phyloP scores from a whole-genome alignment of 1,284 basidiomycete genomes.

The Boletus smithii region DNA sequence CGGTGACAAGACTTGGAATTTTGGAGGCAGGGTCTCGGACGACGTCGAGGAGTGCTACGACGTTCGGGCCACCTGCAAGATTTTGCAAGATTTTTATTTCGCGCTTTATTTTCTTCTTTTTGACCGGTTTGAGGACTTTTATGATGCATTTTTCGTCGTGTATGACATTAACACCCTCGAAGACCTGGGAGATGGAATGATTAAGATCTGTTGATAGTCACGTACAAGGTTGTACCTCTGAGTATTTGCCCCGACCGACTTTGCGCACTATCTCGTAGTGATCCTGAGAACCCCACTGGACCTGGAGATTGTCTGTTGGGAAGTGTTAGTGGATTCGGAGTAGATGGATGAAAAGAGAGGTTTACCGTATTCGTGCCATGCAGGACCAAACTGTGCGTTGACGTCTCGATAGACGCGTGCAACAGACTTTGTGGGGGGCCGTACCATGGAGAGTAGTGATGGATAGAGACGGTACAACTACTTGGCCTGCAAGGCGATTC shows the following conservation, averaged over 20 bases:
- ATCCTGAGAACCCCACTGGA: slow-evolving; percentile 95
- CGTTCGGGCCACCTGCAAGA: slow-evolving; percentile 92
- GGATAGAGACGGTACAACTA: slow-evolving; percentile 1
- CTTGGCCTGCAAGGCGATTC: not conserved
- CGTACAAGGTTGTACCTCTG: slow-evolving; percentile 60
- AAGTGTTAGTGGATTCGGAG: slow-evolving; percentile 22
- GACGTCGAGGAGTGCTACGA: slow-evolving; percentile 87
- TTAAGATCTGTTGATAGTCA: slow-evolving; percentile 15
- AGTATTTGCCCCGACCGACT: slow-evolving; percentile 95
- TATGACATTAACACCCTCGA: slow-evolving; percentile 93
- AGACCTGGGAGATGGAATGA: slow-evolving; percentile 61
- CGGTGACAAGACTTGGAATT: slow-evolving; percentile 97
- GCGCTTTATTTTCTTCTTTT: slow-evolving; percentile 99
- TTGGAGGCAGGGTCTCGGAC: slow-evolving; percentile 93
- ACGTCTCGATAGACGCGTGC: slow-evolving; percentile 75
- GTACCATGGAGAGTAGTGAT: slow-evolving; percentile 49
- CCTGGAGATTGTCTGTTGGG: slow-evolving; percentile 78
- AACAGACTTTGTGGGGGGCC: slow-evolving; percentile 65
- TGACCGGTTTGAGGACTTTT: slow-evolving; percentile 98
- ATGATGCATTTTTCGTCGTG: slow-evolving; percentile 96
- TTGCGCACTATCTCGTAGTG: slow-evolving; percentile 98
- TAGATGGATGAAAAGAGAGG: slow-evolving; percentile 9
- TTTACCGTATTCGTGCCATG: slow-evolving; percentile 77
- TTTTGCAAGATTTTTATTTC: slow-evolving; percentile 99
- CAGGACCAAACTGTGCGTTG: slow-evolving; percentile 66